Percentiles rank a stretch among this genome's conserved stretches.
Evolutionary conservation across 2,329 filamentous ascomycete species (phyloP).

Genomic region (Xylaria multiplex): DNA sequence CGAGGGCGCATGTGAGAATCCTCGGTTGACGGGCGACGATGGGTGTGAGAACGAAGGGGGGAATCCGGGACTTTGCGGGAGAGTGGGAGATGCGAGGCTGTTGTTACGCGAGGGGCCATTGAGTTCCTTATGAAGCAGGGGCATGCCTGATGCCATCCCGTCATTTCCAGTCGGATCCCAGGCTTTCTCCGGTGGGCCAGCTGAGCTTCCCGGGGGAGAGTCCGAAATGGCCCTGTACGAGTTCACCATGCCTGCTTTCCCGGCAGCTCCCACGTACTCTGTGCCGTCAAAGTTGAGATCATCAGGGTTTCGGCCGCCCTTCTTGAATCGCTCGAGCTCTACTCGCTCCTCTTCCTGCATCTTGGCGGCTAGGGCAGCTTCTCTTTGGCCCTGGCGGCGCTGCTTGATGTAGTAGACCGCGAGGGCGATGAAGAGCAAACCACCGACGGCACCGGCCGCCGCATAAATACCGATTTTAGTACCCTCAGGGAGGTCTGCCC

Average conservation of each 20-base stretch:
- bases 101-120: conserved; percentile 35
- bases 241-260: conserved; percentile 33
- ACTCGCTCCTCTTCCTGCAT: conserved; percentile 59
- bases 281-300: conserved; percentile 35
- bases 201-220: conserved; percentile 39
- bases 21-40: conserved; percentile 44
- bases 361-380: conserved; percentile 60
- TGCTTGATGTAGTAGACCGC: conserved; percentile 66
- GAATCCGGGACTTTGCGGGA: conserved; percentile 40
- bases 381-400: conserved; percentile 61
- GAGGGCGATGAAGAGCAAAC: conserved; percentile 47
- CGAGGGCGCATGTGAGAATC: conserved; percentile 45
- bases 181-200: conserved; percentile 35
- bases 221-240: conserved; percentile 36
- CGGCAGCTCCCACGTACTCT: conserved; percentile 29
- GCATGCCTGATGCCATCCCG: conserved; percentile 20
- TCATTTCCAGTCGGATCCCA: conserved; percentile 38
- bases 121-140: conserved; percentile 30
- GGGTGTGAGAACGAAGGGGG: conserved; percentile 39
- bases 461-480: conserved; percentile 66
- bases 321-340: conserved; percentile 62
- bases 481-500: conserved; percentile 59
- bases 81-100: conserved; percentile 38
- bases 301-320: conserved; percentile 60
- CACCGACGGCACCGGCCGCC: conserved; percentile 57